Evolutionary conservation across 73 alveolate genomes (phyloP).

Genomic region (Paraurostyla sp.): DNA sequence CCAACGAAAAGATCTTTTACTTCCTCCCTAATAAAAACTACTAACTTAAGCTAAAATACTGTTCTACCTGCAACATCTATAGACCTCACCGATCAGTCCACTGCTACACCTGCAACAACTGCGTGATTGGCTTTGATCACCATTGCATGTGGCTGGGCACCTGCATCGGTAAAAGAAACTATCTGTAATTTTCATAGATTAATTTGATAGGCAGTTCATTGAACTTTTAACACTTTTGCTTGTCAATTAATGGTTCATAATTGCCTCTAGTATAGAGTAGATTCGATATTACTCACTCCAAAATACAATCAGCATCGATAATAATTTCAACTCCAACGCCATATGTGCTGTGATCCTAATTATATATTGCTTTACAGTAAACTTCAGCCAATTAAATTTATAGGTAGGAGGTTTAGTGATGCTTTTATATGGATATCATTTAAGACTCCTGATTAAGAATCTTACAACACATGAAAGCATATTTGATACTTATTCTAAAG

Average conservation of each 20-base stretch:
- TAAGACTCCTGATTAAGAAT: slow-evolving; percentile 6
- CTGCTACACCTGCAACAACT: slow-evolving; percentile 53
- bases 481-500: neutral
- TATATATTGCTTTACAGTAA: neutral
- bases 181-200: slow-evolving; percentile 6
- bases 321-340: neutral
- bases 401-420: neutral
- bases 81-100: slow-evolving; percentile 57
- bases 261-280: neutral
- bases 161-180: slow-evolving; percentile 66
- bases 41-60: slow-evolving; percentile 14
- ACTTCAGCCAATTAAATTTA: too few species aligned
- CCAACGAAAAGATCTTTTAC: slow-evolving; percentile 9
- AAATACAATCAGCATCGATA: neutral
- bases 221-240: neutral
- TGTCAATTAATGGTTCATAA: neutral
- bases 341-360: neutral
- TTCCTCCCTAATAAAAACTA: neutral
- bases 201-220: neutral
- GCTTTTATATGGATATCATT: slow-evolving; percentile 38
- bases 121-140: slow-evolving; percentile 70
- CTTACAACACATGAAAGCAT: slow-evolving; percentile 38
- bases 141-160: slow-evolving; percentile 72
- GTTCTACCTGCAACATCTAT: slow-evolving; percentile 53
- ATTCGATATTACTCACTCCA: neutral